Conservation (phyloP, 495 filamentous ascomycete species). For the Apiosordaria backusii region DNA sequence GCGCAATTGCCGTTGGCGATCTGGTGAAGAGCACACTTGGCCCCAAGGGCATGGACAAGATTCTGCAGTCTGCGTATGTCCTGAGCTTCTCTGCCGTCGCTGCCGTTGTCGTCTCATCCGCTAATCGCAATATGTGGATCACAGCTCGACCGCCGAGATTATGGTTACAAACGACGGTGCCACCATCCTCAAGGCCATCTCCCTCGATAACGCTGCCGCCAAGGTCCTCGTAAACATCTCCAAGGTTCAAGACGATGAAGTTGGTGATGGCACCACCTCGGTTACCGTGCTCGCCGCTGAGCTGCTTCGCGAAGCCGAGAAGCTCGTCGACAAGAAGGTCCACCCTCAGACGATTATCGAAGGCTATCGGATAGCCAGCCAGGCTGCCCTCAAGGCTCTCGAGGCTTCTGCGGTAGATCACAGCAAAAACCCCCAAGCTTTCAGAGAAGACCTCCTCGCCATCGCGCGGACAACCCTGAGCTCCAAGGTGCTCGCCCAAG, state of each 20-base stretch:
- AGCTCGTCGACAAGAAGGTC: constrained; percentile 94
- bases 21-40: constrained; percentile 95
- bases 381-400: constrained; percentile 78
- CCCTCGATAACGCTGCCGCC: constrained; percentile 96
- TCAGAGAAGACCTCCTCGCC: constrained; percentile 82
- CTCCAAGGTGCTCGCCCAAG: constrained; percentile 94
- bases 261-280: constrained; percentile 83
- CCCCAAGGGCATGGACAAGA: constrained; percentile 99
- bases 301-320: constrained; percentile 92
- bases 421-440: constrained; percentile 73
- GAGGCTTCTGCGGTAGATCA: constrained; percentile 84
- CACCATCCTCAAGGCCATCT: constrained; percentile 96
- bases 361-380: constrained; percentile 93
- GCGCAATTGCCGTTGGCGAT: constrained; percentile 95
- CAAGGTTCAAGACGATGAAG: constrained; percentile 98
- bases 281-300: constrained; percentile 94
- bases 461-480: constrained; percentile 96
- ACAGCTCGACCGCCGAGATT: constrained; percentile 89
- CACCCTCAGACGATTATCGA: constrained; percentile 99
- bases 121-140: constrained; percentile 15
- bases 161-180: constrained; percentile 99
- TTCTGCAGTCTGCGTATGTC: constrained; percentile 90
- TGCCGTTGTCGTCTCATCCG: constrained; percentile 3
- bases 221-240: constrained; percentile 99
- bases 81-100: background rate